These are phyloP conservation scores for Kockovaella imperatae DNA, from an alignment of 768 basidiomycete species.

Conservation along the genomic window DNA sequence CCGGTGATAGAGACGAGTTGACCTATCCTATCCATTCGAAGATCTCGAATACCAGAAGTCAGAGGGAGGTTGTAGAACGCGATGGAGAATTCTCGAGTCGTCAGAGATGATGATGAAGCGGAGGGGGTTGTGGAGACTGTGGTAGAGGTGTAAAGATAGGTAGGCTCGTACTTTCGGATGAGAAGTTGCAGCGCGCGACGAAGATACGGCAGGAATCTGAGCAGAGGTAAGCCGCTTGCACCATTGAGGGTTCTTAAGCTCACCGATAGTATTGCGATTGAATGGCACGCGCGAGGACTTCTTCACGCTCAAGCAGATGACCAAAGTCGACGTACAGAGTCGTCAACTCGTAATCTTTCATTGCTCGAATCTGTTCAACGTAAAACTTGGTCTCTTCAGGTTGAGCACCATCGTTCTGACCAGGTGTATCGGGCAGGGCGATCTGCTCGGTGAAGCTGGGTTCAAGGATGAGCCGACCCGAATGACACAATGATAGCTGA, in stretches of 20 bases:
- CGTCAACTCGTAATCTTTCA: conserved; percentile 88
- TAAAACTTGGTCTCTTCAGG: conserved; percentile 64
- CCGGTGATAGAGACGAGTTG: conserved; percentile 91
- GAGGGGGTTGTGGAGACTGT: conserved; percentile 53
- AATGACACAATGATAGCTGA: background rate
- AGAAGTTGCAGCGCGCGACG: conserved; percentile 83
- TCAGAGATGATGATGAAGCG: conserved; percentile 70
- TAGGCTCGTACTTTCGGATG: conserved; percentile 80
- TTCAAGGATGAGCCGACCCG: background rate
- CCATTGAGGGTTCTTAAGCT: conserved; percentile 5
- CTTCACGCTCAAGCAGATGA: conserved; percentile 81
- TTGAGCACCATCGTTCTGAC: conserved; percentile 47
- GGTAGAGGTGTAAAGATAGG: conserved; percentile 89
- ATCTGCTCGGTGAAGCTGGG: conserved; percentile 76
- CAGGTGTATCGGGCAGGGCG: conserved; percentile 69
- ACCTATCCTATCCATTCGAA: conserved; percentile 88
- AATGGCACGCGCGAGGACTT: conserved; percentile 87
- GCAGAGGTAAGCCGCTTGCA: background rate
- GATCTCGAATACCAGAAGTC: conserved; percentile 86
- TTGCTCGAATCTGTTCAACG: conserved; percentile 84
- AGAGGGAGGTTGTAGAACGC: conserved; percentile 93
- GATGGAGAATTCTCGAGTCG: conserved; percentile 86
- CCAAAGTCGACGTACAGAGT: conserved; percentile 95
- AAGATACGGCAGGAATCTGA: conserved; percentile 78
- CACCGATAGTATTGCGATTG: conserved; percentile 86